These are phyloP conservation scores for Hyaloscypha variabilis DNA, from an alignment of 495 filamentous ascomycete species.

Conservation along the genomic window DNA sequence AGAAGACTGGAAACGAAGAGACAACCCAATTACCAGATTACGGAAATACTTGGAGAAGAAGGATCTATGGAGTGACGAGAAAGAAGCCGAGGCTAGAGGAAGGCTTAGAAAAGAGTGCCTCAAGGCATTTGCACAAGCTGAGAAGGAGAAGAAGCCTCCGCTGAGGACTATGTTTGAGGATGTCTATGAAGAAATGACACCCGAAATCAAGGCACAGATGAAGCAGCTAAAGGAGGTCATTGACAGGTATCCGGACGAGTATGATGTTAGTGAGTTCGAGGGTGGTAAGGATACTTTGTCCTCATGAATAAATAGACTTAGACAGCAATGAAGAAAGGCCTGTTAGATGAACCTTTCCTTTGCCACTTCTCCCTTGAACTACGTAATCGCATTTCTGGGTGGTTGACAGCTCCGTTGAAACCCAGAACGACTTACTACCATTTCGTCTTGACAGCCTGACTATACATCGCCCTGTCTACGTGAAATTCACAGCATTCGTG, in stretches of 20 bases:
- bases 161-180: constrained; percentile 80
- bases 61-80: constrained; percentile 80
- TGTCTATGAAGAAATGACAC: constrained; percentile 85
- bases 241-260: constrained; percentile 89
- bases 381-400: not conserved
- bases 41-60: constrained; percentile 89
- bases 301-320: constrained; percentile 1
- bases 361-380: too few relatives aligned
- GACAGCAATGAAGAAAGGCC: not conserved
- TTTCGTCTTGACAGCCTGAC: too few relatives aligned
- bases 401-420: too few relatives aligned
- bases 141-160: constrained; percentile 86
- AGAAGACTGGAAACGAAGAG: constrained; percentile 95
- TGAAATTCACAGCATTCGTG: too few relatives aligned
- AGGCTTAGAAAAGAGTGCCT: constrained; percentile 72
- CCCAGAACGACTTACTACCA: too few relatives aligned
- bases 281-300: constrained; percentile 65
- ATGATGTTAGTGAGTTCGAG: constrained; percentile 80
- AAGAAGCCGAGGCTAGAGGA: constrained; percentile 73
- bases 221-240: constrained; percentile 73
- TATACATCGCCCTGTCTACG: too few relatives aligned
- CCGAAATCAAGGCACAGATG: constrained; percentile 81
- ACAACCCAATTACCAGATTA: constrained; percentile 90
- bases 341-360: not conserved
- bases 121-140: constrained; percentile 82